Evolutionary conservation across 495 filamentous ascomycete genomes (phyloP).

Genomic region (Ascobolus immersus): DNA sequence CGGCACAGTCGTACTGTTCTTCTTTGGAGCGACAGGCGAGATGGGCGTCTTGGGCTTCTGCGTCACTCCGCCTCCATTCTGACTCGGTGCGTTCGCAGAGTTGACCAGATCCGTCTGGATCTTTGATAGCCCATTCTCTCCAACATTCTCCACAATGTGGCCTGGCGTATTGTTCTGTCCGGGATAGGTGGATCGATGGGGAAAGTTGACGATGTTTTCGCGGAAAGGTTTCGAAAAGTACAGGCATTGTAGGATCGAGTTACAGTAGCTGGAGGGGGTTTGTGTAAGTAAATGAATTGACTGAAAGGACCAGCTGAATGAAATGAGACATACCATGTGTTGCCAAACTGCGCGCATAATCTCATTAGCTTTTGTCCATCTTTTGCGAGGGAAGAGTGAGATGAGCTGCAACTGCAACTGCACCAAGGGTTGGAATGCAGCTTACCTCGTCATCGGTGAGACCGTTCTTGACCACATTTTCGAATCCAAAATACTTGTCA

Average conservation of each 20-base stretch:
- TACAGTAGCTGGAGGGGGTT: slow-evolving; percentile 47
- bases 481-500: slow-evolving; percentile 95
- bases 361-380: too few species aligned
- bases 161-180: slow-evolving; percentile 25
- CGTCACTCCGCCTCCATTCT: too few species aligned
- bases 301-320: not conserved
- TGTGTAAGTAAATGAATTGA: too few species aligned
- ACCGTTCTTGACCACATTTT: too few species aligned
- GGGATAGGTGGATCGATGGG: slow-evolving; percentile 28
- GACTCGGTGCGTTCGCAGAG: slow-evolving; percentile 17
- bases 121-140: too few species aligned
- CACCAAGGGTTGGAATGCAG: too few species aligned
- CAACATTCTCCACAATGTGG: too few species aligned
- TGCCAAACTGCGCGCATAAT: slow-evolving; percentile 67
- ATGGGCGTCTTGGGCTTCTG: not conserved
- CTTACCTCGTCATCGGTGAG: too few species aligned
- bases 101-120: too few species aligned
- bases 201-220: slow-evolving; percentile 83
- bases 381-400: too few species aligned
- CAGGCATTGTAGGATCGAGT: slow-evolving; percentile 89
- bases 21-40: slow-evolving; percentile 10
- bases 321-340: slow-evolving; percentile 59
- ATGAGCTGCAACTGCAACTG: too few species aligned
- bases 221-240: slow-evolving; percentile 90
- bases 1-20: slow-evolving; percentile 20